Evolutionary conservation across 495 filamentous ascomycete species (phyloP).

Genomic region (Podospora bellae-mahoneyi): DNA sequence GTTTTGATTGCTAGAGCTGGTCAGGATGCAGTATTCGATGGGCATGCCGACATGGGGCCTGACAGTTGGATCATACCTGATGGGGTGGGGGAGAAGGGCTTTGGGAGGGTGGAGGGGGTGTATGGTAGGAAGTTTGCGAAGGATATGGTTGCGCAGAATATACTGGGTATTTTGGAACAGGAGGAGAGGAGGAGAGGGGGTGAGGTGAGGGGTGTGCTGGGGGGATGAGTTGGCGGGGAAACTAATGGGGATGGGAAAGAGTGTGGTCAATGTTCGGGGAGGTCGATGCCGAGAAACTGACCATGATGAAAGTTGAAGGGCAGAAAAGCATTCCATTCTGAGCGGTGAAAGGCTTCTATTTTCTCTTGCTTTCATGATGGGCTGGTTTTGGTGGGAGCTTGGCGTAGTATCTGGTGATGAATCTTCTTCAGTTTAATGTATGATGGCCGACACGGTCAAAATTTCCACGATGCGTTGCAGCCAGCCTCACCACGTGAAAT

Average conservation of each 20-base stretch:
- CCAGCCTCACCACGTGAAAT: too few relatives aligned
- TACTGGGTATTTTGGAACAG: constrained; percentile 23
- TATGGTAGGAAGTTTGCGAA: constrained; percentile 27
- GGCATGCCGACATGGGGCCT: constrained; percentile 23
- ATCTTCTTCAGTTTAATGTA: too few relatives aligned
- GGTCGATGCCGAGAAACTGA: too few relatives aligned
- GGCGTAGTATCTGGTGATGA: too few relatives aligned
- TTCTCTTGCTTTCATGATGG: too few relatives aligned
- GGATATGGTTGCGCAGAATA: constrained; percentile 34
- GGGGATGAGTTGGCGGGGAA: not conserved
- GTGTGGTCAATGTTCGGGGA: too few relatives aligned
- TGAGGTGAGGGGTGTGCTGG: constrained; percentile 7
- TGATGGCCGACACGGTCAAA: too few relatives aligned
- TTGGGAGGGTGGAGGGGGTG: constrained; percentile 22
- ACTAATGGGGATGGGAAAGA: not conserved
- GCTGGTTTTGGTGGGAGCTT: too few relatives aligned
- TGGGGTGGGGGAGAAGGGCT: constrained; percentile 15
- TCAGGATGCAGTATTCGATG: constrained; percentile 12
- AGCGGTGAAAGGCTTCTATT: too few relatives aligned
- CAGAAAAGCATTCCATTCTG: too few relatives aligned
- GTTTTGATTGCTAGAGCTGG: not conserved
- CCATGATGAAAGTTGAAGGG: too few relatives aligned
- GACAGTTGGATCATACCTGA: constrained; percentile 22
- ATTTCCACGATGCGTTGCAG: too few relatives aligned
- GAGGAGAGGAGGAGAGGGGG: constrained; percentile 18